Base-by-base conservation (phyloP, 257 asterid species). In the Datura wrightii region DNA sequence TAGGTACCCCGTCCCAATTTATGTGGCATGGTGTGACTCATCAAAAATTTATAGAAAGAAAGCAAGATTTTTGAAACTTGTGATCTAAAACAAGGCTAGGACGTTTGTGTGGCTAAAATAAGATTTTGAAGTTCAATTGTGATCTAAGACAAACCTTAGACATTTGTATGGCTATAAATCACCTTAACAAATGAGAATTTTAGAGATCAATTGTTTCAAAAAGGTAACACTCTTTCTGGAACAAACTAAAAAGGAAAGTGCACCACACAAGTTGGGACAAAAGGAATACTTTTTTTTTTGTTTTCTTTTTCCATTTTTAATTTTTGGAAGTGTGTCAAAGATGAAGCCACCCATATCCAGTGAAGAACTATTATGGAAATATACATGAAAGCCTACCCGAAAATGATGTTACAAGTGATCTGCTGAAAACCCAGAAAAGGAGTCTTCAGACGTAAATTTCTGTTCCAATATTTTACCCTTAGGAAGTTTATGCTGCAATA, bases 331-430 rank as follows among this genome's bases (percentile, higher is more conserved):
- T 15, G 2, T 2, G 41, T 48, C 8, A 58, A 76, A 0, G 1
- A 31, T 4, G 46, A 50, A 11, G 31, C 46, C 76, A 76, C 46
- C 24, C 10, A 52, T 41, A 34, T 14, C 46, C 39, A 9, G 62
- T 76, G 82, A 76, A 76, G 82, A 76, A 9, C 63, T 76, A 24
- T 76, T 52, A 24, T 48, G 82, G 82, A 78, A 78, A 8, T 52
- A 50, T 14, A 31, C 82, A 34, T 52, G 42, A 52, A 34, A 78
- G 63, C 65, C 63, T 78, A 52, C 24, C 42, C 10, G 15, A 34
- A 31, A 13, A 34, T 52, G 15, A 34, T 78, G 48, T 34, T 52
- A 52, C 19, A 78, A 8, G 39, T 36, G 31, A 52, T 34, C 48
- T 52, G 82, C 62, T 50, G 24, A 52, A 78, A 78, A 52, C 48